Evolutionary conservation across 306 rosid species (phyloP), one percentile per base, ranked within the genome.

Genomic region (Notholithocarpus densiflorus): DNA sequence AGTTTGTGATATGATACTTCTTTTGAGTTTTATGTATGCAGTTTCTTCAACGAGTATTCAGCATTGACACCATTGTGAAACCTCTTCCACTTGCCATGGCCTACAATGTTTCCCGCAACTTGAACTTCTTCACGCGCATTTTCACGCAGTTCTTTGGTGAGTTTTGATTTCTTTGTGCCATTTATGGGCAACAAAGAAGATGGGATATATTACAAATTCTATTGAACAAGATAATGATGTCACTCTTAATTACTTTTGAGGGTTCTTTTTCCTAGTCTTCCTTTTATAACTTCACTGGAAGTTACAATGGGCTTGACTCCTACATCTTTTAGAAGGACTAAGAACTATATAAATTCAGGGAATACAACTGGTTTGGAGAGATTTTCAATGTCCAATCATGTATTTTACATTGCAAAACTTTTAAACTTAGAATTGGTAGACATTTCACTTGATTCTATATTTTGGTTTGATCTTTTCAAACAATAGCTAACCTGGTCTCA

Each of bases 71-170:
- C 5, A 2, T 91, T 27, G 98, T 95, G 84, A 93, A 95, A 72
- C 99, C 99, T 71, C 98, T 95, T 74, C 99, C 97, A 0, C 89
- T 96, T 1, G 87, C 84, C 84, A 92, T 95, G 94, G 92, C 89
- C 40, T 89, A 90, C 83, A 89, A 90, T 88, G 94, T 75, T 52
- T 93, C 99, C 81, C 96, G 98, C 85, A 95, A 95, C 88, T 87
- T 95, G 96, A 86, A 27, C 90, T 95, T 95, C 96, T 95, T 95
- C 89, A 93, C 99, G 0, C 90, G 97, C 75, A 95, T 95, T 82
- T 93, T 95, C 90, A 91, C 98, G 1, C 98, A 95, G 71, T 95
- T 95, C 85, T 91, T 90, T 55, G 99, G 99, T 95, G 88, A 76
- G 97, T 79, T 0, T 45, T 51, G 14, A 76, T 77, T 84, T 79